Conservation (phyloP, 805 yeast species). For the Candida khao-thaluensis region DNA sequence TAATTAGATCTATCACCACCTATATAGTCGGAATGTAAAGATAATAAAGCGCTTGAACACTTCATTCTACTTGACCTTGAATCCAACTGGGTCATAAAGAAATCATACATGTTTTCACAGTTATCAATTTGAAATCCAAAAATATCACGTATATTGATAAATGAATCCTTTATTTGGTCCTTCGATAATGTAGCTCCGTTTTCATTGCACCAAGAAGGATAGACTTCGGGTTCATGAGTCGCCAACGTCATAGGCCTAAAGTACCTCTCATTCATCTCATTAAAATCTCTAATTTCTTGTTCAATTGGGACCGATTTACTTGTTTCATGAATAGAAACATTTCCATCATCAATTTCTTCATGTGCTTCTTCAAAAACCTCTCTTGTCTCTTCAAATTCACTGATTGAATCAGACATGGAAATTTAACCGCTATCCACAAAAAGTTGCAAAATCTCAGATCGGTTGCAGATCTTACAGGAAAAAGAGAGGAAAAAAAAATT, state of each 20-base stretch:
- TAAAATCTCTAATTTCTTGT: background rate
- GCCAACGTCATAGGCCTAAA: slow-evolving; percentile 7
- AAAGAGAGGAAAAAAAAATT: slow-evolving; percentile 9
- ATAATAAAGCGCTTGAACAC: slow-evolving; percentile 65
- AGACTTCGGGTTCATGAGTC: slow-evolving; percentile 4
- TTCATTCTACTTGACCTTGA: slow-evolving; percentile 81
- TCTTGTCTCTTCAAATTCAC: slow-evolving; percentile 6
- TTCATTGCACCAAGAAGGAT: slow-evolving; percentile 25
- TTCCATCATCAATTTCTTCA: background rate
- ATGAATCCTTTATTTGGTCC: slow-evolving; percentile 59
- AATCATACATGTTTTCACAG: slow-evolving; percentile 76
- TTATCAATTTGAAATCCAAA: slow-evolving; percentile 88
- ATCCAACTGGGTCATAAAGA: slow-evolving; percentile 75
- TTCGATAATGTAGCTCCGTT: slow-evolving; percentile 25
- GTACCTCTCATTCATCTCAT: background rate
- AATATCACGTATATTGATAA: slow-evolving; percentile 52
- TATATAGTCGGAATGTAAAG: slow-evolving; percentile 86
- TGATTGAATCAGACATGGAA: slow-evolving; percentile 2
- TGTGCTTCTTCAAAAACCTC: background rate
- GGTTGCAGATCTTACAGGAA: background rate
- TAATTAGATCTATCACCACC: slow-evolving; percentile 89
- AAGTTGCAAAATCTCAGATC: slow-evolving; percentile 6
- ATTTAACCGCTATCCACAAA: slow-evolving; percentile 7
- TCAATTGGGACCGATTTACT: background rate
- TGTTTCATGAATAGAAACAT: background rate